Percentiles rank a stretch among this genome's conserved stretches.
Evolutionary conservation across 257 asterid genomes (phyloP).

Genomic region (Scutellaria galericulata): DNA sequence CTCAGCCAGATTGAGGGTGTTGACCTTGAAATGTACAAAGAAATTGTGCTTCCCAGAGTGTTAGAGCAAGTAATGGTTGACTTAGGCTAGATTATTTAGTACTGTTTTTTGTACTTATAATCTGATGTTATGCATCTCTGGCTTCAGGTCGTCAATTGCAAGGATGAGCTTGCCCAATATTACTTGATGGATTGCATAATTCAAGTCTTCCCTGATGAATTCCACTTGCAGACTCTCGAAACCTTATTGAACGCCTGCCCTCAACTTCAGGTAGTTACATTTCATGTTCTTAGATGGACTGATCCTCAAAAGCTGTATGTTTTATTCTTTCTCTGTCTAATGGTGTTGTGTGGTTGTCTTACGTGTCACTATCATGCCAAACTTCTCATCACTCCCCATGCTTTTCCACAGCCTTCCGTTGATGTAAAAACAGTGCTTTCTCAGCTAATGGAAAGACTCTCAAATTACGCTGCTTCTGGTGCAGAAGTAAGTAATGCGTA

Average conservation of each 20-base stretch:
- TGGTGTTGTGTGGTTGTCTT: slow-evolving; percentile 18
- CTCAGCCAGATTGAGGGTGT: slow-evolving; percentile 98
- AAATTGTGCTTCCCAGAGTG: slow-evolving; percentile 90
- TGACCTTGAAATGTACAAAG: slow-evolving; percentile 96
- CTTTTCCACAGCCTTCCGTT: slow-evolving; percentile 75
- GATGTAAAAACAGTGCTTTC: slow-evolving; percentile 96
- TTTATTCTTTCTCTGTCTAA: slow-evolving; percentile 25
- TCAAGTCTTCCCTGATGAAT: slow-evolving; percentile 99
- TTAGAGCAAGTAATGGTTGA: slow-evolving; percentile 80
- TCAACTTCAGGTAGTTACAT: slow-evolving; percentile 84
- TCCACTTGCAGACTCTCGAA: slow-evolving; percentile 97
- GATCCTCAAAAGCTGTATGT: slow-evolving; percentile 24
- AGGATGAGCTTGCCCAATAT: slow-evolving; percentile 94
- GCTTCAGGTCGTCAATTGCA: slow-evolving; percentile 91
- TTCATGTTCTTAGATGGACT: slow-evolving; percentile 26
- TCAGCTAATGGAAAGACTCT: slow-evolving; percentile 96
- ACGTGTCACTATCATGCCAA: slow-evolving; percentile 23
- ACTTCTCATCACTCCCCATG: slow-evolving; percentile 31
- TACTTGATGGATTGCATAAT: slow-evolving; percentile 99
- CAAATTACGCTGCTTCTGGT: slow-evolving; percentile 96
- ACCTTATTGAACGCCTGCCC: slow-evolving; percentile 94
- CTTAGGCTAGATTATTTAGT: slow-evolving; percentile 28
- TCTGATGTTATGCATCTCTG: slow-evolving; percentile 35
- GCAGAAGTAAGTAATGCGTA: slow-evolving; percentile 66
- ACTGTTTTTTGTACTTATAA: slow-evolving; percentile 15